phyloP scores from a whole-genome alignment of 371 early-diverging fungal species.

The Mucor sp. region DNA sequence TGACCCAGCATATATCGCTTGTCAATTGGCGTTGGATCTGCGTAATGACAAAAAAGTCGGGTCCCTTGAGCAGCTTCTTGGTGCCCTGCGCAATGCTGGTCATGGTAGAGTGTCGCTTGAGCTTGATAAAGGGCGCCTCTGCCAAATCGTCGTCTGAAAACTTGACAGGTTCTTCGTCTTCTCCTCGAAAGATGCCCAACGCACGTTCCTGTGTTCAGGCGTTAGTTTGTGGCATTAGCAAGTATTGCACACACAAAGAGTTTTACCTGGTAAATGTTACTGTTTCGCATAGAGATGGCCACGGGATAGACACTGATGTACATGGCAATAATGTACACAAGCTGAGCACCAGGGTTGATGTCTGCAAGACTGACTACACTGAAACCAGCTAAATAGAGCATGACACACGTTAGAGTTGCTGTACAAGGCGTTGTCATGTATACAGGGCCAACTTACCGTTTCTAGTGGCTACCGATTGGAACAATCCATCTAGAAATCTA shows the following conservation, averaged over 20 bases:
- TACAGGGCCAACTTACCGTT: slow-evolving; percentile 38
- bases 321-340: slow-evolving; percentile 54
- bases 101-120: slow-evolving; percentile 43
- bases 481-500: slow-evolving; percentile 47
- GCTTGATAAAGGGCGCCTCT: slow-evolving; percentile 35
- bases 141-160: slow-evolving; percentile 33
- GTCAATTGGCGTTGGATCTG: slow-evolving; percentile 48
- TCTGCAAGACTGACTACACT: slow-evolving; percentile 41
- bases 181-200: slow-evolving; percentile 46
- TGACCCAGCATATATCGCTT: slow-evolving; percentile 50
- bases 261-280: slow-evolving; percentile 52
- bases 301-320: slow-evolving; percentile 58
- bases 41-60: slow-evolving; percentile 47
- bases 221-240: neutral
- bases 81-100: slow-evolving; percentile 42
- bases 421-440: no score
- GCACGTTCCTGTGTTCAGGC: slow-evolving; percentile 39
- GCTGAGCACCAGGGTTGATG: slow-evolving; percentile 48
- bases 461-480: slow-evolving; percentile 51
- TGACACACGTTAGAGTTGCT: neutral
- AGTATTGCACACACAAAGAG: neutral
- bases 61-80: slow-evolving; percentile 32
- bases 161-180: slow-evolving; percentile 29
- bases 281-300: slow-evolving; percentile 54
- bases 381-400: slow-evolving; percentile 39